Evolutionary conservation across 345 rosid genomes (phyloP).

Genomic region (Psidium guajava): DNA sequence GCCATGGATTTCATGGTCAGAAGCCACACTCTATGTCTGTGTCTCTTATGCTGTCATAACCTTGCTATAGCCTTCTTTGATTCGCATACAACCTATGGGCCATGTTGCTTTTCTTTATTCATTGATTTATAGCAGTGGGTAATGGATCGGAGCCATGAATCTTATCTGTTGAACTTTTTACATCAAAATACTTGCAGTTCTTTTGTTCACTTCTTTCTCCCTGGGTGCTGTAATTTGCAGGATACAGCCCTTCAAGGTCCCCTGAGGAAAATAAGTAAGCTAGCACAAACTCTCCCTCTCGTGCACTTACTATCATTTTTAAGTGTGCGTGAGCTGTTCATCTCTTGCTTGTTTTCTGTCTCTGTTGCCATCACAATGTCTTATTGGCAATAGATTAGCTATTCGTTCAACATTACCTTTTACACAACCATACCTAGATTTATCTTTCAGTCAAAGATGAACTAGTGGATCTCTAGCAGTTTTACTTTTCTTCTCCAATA

Average conservation of each 20-base stretch:
- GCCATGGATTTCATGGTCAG: conserved; percentile 41
- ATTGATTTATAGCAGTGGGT: not conserved
- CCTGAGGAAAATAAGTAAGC: conserved; percentile 49
- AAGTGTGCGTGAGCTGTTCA: not conserved
- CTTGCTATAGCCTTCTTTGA: not conserved
- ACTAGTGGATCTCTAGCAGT: not conserved
- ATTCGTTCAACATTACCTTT: not conserved
- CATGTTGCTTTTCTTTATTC: not conserved
- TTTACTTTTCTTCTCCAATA: not conserved
- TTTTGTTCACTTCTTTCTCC: not conserved
- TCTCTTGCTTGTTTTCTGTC: not conserved
- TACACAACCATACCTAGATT: not conserved
- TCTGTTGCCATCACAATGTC: not conserved
- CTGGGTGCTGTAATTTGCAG: conserved; percentile 21
- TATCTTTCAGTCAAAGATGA: not conserved
- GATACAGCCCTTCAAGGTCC: conserved; percentile 47
- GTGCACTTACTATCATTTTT: not conserved
- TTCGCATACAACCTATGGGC: not conserved
- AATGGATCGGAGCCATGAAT: not conserved
- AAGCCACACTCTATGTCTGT: not conserved
- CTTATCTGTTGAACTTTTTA: not conserved
- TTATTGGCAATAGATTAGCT: not conserved
- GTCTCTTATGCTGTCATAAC: not conserved
- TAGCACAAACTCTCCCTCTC: not conserved
- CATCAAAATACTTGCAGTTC: not conserved